A percentile compares a stretch with the other conserved stretches of the same genome.
Conservation (phyloP, 2,329 filamentous ascomycete genomes). For the Uncinocarpus reesii region DNA sequence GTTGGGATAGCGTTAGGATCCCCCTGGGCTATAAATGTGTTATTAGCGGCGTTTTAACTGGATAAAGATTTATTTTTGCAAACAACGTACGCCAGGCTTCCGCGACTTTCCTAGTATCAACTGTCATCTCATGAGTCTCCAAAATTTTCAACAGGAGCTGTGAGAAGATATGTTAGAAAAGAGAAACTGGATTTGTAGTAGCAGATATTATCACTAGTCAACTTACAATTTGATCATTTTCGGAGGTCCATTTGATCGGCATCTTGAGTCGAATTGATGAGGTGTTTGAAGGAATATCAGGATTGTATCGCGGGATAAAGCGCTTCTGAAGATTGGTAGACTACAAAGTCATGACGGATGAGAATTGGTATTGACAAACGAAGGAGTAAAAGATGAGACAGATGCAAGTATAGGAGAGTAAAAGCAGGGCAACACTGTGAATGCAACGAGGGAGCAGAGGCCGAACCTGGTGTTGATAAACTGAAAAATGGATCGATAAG, state of each 20-base stretch:
- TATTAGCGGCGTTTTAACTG: background rate
- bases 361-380: too few relatives aligned
- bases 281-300: too few relatives aligned
- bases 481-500: too few relatives aligned
- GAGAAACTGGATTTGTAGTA: background rate
- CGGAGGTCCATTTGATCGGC: conserved; percentile 31
- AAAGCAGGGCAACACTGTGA: too few relatives aligned
- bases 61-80: too few relatives aligned
- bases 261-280: conserved; percentile 24
- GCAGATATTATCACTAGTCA: background rate
- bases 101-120: conserved; percentile 29
- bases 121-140: conserved; percentile 29
- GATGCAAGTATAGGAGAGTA: too few relatives aligned
- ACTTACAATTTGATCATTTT: conserved; percentile 30
- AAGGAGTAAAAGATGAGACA: too few relatives aligned
- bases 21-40: conserved; percentile 14
- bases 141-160: conserved; percentile 35
- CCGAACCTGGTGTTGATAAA: too few relatives aligned
- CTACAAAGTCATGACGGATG: too few relatives aligned
- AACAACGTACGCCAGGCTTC: conserved; percentile 32
- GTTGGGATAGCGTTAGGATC: conserved; percentile 24
- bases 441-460: too few relatives aligned
- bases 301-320: too few relatives aligned
- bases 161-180: background rate
- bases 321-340: too few relatives aligned